phyloP scores from a whole-genome alignment of 164 flowering plant species.

The Vitis labrusca region DNA sequence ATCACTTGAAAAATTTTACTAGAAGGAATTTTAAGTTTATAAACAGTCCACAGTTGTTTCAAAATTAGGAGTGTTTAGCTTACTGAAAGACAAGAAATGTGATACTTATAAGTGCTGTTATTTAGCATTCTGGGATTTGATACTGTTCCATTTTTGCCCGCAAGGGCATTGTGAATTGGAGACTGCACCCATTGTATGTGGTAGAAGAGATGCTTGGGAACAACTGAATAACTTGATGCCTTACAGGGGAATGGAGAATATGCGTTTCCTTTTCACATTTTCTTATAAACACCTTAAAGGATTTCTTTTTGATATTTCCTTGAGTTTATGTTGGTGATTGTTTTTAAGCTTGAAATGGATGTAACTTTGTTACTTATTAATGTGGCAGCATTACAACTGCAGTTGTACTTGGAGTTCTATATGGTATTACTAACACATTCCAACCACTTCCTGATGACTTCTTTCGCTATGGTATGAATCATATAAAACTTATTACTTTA shows the following conservation, averaged over 20 bases:
- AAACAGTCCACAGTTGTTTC: too few relatives aligned
- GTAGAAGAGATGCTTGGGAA: too few relatives aligned
- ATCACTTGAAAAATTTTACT: background rate
- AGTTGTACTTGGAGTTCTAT: conserved; percentile 68
- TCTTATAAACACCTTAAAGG: background rate
- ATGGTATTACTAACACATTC: conserved; percentile 47
- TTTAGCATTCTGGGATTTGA: too few relatives aligned
- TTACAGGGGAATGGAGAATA: background rate
- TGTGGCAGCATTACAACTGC: conserved; percentile 68
- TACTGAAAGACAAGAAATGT: too few relatives aligned
- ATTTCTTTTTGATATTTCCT: too few relatives aligned
- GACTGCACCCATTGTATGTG: too few relatives aligned
- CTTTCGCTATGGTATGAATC: conserved; percentile 62
- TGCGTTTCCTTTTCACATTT: background rate
- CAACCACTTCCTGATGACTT: conserved; percentile 78
- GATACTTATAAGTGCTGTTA: too few relatives aligned
- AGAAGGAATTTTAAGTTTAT: background rate
- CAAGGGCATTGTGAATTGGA: too few relatives aligned
- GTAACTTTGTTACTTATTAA: conserved; percentile 7
- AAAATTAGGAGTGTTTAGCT: too few relatives aligned
- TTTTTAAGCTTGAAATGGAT: background rate
- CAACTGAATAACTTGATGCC: too few relatives aligned
- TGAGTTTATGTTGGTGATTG: background rate
- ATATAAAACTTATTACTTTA: background rate
- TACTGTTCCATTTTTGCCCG: too few relatives aligned